Base-by-base conservation (phyloP, 495 filamentous ascomycete genomes). In the Podospora appendiculata region DNA sequence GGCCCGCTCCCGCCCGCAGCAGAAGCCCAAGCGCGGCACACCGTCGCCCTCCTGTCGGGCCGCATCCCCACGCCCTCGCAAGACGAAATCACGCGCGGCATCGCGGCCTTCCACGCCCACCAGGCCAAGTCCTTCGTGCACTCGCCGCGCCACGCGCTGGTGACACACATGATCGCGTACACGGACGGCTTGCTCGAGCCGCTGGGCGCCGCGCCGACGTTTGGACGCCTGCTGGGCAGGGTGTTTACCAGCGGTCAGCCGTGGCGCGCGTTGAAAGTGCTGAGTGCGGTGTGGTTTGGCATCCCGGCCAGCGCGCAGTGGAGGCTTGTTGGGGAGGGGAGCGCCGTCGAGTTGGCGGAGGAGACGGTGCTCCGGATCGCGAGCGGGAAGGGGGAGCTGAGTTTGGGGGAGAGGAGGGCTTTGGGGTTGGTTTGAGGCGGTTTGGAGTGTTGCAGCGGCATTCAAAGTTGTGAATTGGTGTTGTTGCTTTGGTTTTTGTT, bases 21-120 rank as follows among this genome's bases (percentile, higher is more conserved):
- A 35, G 59, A 62, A 40, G 50, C 55, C 16, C 59, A 62, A 43
- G 57, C 57, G 6, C 53, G 59, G n/a, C 49, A 55, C 46, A 47
- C 51, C 11, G 53, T 51, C 1, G 59, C 42, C 32, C 18, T 56
- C 1, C 47, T 62, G 13, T 46, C 9, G 10, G 54, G 53, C 41
- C 46, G 53, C 18, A 49, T 62, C 41, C 32, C 46, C 11, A 46
- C 38, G 7, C 59, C 59, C 2, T 35, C 47, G 11, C 38, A 41
- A 10, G 54, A 54, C 34, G 36, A 50, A 12, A 59, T 59, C 57
- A 9, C 47, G 32, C 35, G 18, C 11, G 19, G 48, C n/a, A 56
- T 59, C 38, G n/a, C 33, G 5, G 41, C 41, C 35, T 50, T 36
- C 16, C 52, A 51, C 17, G 48, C 48, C 8, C 36, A 47, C 49